Conservation (phyloP, 1,284 basidiomycete genomes). For the Stygiomarasmius scandens region DNA sequence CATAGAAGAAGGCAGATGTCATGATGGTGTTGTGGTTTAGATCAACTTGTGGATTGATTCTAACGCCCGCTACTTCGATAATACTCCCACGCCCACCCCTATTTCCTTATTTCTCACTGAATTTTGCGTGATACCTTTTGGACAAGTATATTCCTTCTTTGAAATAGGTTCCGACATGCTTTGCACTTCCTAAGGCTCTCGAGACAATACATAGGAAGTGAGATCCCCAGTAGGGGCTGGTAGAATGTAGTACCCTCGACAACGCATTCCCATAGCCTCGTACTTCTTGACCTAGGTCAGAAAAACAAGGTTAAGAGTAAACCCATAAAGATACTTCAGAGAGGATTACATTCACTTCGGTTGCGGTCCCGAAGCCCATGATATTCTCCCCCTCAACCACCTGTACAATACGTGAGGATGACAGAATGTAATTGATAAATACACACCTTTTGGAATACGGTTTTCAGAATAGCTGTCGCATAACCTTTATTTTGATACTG, state of each 20-base stretch:
- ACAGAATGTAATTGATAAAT: neutral
- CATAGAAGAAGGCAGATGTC: slow-evolving; percentile 78
- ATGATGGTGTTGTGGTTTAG: no score
- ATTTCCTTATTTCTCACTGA: no score
- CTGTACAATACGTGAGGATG: neutral
- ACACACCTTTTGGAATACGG: neutral
- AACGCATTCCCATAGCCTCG: slow-evolving; percentile 6
- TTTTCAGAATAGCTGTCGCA: slow-evolving; percentile 5
- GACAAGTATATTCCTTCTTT: no score
- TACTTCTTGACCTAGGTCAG: slow-evolving; percentile 7
- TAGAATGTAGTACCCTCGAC: neutral
- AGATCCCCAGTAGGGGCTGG: slow-evolving; percentile 3
- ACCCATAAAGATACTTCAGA: neutral
- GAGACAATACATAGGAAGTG: neutral
- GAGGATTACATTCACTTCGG: neutral
- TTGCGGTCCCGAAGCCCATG: slow-evolving; percentile 5
- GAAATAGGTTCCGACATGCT: no score
- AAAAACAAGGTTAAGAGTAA: neutral
- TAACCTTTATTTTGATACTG: slow-evolving; percentile 8
- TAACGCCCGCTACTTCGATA: no score
- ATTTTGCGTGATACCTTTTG: no score
- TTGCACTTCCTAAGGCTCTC: neutral
- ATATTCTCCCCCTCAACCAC: neutral
- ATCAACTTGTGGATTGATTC: no score
- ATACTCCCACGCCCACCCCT: no score